Evolutionary conservation across 176 grass and related monocot species (phyloP), one percentile per base, ranked within the genome.

Genomic region (Themeda triandra): DNA sequence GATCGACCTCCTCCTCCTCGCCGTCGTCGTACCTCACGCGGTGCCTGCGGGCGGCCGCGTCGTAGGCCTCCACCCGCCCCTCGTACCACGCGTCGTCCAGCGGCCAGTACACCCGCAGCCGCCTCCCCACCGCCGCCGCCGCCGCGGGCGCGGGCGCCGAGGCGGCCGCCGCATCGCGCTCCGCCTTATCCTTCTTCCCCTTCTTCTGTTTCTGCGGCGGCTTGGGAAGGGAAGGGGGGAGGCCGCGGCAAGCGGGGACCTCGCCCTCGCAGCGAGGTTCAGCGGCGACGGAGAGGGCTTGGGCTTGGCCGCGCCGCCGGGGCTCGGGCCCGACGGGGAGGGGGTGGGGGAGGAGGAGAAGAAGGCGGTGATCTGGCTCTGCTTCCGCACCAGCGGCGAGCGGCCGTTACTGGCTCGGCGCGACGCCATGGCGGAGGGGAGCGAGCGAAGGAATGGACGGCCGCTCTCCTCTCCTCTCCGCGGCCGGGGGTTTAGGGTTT

Each of bases 291-390:
- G 90, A 54, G 88, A 62, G 44, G 71, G 63, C 44, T 88, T 60
- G 44, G 71, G 63, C 44, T 88, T 82, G 6, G 32, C 35, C 15
- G 71, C 17, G 36, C 32, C 32, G 32, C 69, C 12, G 15, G 54
- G 49, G 63, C 44, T 92, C 44, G 75, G 63, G 17, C 35, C 81
- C 13, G 84, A 45, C 8, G 70, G 84, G 18, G 85, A 71, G 1
- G 59, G 39, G 8, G 62, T 76, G 4, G 94, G 84, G 81, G 92
- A 83, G 75, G 54, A 76, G 76, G 89, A 80, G 89, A 98, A 98
- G 74, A 98, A 98, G 83, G 87, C 60, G 60, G 96, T 98, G 85
- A 98, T 95, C 83, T 98, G 93, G 83, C 89, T 92, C 90, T 98
- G 96, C 64, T 95, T 90, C 46, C 93, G 87, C 13, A 94, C 77